These are phyloP conservation scores for Chloris gayana DNA, from an alignment of 176 grass and related monocot genomes.

Conservation along the genomic window DNA sequence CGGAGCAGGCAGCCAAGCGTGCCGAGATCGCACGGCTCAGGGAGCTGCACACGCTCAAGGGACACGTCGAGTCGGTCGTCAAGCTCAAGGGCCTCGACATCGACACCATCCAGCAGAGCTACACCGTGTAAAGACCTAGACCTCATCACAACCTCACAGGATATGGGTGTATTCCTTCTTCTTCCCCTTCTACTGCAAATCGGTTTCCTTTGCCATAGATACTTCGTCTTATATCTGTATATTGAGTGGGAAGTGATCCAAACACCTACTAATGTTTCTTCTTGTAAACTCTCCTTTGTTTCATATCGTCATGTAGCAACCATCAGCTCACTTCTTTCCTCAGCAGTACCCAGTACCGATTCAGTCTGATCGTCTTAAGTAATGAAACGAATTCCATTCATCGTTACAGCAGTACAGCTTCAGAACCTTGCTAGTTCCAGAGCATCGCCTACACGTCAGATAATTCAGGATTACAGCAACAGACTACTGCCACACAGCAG, in stretches of 20 bases:
- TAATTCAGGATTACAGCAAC: constrained; percentile 21
- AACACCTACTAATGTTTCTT: neutral
- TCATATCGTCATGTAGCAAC: constrained; percentile 1
- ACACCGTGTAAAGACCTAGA: constrained; percentile 40
- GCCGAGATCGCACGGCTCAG: constrained; percentile 76
- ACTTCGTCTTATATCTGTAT: neutral
- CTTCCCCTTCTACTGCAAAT: too few relatives aligned
- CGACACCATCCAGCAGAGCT: constrained; percentile 62
- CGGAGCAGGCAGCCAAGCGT: constrained; percentile 81
- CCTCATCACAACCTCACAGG: too few relatives aligned
- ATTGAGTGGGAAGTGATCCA: neutral
- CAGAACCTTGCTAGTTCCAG: neutral
- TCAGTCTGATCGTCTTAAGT: too few relatives aligned
- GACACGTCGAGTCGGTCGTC: constrained; percentile 57
- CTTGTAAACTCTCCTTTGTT: constrained; percentile 1
- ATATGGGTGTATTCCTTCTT: neutral
- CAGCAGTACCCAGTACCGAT: too few relatives aligned
- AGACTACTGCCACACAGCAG: neutral
- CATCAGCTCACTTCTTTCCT: neutral
- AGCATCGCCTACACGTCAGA: neutral
- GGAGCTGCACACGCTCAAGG: constrained; percentile 71
- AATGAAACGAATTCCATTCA: constrained; percentile 9
- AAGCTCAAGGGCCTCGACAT: constrained; percentile 72
- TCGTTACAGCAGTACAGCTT: constrained; percentile 7
- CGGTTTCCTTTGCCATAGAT: neutral